Percentiles rank a stretch among this genome's conserved stretches.
These are phyloP conservation scores for Colletotrichum lini DNA, from an alignment of 2,329 filamentous ascomycete genomes.

Conservation along the genomic window DNA sequence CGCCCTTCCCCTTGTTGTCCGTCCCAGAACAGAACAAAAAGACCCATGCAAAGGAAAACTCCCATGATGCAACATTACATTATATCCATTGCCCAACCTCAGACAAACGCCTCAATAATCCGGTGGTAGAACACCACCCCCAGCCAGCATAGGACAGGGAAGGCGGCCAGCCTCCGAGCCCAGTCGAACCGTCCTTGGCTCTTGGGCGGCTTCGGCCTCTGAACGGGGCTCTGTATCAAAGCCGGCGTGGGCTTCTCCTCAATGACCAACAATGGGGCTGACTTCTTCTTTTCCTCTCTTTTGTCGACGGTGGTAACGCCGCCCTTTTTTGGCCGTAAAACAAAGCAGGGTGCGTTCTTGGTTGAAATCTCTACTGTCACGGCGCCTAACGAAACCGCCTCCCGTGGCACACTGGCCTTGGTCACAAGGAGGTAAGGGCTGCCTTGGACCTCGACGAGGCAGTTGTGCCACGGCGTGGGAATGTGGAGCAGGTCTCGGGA, in stretches of 20 bases:
- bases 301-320: not conserved
- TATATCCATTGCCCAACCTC: not conserved
- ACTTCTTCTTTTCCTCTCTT: not conserved
- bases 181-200: conserved; percentile 23
- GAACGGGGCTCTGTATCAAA: not conserved
- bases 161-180: conserved; percentile 30
- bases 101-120: conserved; percentile 33
- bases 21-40: no score
- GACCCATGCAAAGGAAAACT: not conserved
- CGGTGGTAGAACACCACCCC: conserved; percentile 33
- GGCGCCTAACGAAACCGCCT: conserved; percentile 36
- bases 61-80: conserved; percentile 4
- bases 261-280: not conserved
- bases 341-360: conserved; percentile 20
- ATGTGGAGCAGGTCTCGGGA: conserved; percentile 50
- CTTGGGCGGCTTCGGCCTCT: conserved; percentile 4
- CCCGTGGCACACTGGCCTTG: conserved; percentile 42
- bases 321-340: conserved; percentile 13
- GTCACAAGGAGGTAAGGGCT: conserved; percentile 44
- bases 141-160: conserved; percentile 31
- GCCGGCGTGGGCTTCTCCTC: not conserved
- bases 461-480: conserved; percentile 61
- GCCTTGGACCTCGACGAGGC: conserved; percentile 50
- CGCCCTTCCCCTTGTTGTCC: not conserved
- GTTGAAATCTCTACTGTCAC: conserved; percentile 27